Evolutionary conservation across 768 basidiomycete genomes (phyloP).

Genomic region (Crepidotus variabilis): DNA sequence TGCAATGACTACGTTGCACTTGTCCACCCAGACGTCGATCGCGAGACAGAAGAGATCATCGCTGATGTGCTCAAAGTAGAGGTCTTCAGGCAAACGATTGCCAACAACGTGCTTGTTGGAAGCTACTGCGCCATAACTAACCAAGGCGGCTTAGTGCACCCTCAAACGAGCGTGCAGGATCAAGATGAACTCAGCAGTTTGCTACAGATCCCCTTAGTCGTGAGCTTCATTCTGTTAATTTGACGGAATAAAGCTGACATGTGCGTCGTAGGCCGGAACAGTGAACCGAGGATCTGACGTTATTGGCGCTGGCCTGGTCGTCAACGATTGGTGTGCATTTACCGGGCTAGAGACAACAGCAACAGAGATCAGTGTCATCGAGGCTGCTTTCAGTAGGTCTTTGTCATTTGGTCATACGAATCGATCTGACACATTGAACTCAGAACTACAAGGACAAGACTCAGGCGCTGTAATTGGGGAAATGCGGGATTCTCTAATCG

Average conservation of each 20-base stretch:
- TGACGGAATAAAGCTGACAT: not conserved
- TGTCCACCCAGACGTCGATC: slow-evolving; percentile 96
- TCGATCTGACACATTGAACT: slow-evolving; percentile 3
- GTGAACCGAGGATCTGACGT: slow-evolving; percentile 99
- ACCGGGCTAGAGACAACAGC: slow-evolving; percentile 99
- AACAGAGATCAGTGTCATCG: slow-evolving; percentile 97
- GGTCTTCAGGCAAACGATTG: slow-evolving; percentile 96
- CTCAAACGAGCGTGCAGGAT: slow-evolving; percentile 94
- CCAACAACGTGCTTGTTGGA: slow-evolving; percentile 95
- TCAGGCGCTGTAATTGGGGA: slow-evolving; percentile 81
- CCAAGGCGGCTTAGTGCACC: slow-evolving; percentile 97
- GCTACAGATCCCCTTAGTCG: slow-evolving; percentile 92
- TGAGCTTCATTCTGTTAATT: slow-evolving; percentile 38
- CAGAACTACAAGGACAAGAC: slow-evolving; percentile 84
- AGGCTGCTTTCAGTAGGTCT: slow-evolving; percentile 91
- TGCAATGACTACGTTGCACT: slow-evolving; percentile 99
- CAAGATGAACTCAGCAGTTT: slow-evolving; percentile 95
- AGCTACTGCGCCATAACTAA: slow-evolving; percentile 95
- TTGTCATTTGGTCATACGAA: not conserved
- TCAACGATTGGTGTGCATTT: slow-evolving; percentile 99
- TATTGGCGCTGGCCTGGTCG: slow-evolving; percentile 94
- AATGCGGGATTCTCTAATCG: slow-evolving; percentile 89
- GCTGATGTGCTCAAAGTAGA: slow-evolving; percentile 99
- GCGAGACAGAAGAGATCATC: slow-evolving; percentile 99
- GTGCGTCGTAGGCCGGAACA: slow-evolving; percentile 74